A percentile compares a stretch with the other conserved stretches of the same genome.
Evolutionary conservation across 208 protist genomes (phyloP).

Genomic region (Trypanosoma theileri): DNA sequence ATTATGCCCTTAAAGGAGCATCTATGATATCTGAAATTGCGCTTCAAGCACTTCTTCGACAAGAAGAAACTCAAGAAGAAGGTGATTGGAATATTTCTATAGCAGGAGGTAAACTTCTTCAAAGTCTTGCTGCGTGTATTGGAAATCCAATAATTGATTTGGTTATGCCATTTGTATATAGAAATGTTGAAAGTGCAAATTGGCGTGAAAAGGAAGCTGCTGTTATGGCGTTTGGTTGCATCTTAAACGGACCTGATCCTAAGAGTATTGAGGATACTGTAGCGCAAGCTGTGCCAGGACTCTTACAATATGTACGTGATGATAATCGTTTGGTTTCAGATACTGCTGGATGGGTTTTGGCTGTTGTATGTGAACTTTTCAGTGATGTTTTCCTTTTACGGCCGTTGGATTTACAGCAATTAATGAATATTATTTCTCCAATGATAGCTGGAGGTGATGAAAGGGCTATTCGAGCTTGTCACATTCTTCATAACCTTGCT

Average conservation of each 20-base stretch:
- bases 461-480: constrained; percentile 91
- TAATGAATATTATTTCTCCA: constrained; percentile 68
- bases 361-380: constrained; percentile 93
- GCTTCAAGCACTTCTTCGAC: constrained; percentile 80
- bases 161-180: constrained; percentile 94
- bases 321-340: constrained; percentile 86
- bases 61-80: constrained; percentile 93
- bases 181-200: constrained; percentile 87
- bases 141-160: constrained; percentile 62
- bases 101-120: constrained; percentile 91
- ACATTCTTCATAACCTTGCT: constrained; percentile 94
- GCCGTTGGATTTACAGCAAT: constrained; percentile 57
- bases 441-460: constrained; percentile 56
- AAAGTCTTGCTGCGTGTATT: constrained; percentile 83
- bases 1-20: constrained; percentile 87
- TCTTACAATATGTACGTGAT: constrained; percentile 90
- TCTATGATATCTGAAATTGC: constrained; percentile 87
- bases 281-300: constrained; percentile 75
- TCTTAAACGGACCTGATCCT: constrained; percentile 92
- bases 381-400: constrained; percentile 65
- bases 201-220: constrained; percentile 96
- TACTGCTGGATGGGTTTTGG: constrained; percentile 94
- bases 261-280: constrained; percentile 87
- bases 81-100: constrained; percentile 95
- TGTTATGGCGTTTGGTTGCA: constrained; percentile 95